These are phyloP conservation scores for Fomitopsis serialis DNA, from an alignment of 768 basidiomycete genomes.

Conservation along the genomic window DNA sequence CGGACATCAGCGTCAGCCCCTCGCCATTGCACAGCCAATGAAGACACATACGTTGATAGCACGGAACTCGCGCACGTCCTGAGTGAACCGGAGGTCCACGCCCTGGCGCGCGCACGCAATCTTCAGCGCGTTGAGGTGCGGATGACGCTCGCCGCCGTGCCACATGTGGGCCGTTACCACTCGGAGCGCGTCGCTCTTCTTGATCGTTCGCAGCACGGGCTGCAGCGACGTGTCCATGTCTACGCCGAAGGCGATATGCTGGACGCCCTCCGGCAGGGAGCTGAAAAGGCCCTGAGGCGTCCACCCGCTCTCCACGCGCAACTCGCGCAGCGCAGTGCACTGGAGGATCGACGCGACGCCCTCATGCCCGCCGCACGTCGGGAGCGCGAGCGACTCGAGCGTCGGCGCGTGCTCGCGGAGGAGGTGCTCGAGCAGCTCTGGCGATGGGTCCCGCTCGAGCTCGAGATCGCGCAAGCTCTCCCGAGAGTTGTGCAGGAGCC, in stretches of 20 bases:
- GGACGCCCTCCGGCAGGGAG: conserved; percentile 41
- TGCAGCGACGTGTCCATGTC: conserved; percentile 50
- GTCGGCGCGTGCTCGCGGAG: conserved; percentile 41
- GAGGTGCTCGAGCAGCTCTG: conserved; percentile 50
- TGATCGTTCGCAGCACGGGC: conserved; percentile 51
- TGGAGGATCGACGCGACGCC: conserved; percentile 39
- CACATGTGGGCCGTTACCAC: conserved; percentile 51
- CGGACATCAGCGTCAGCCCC: conserved; percentile 1
- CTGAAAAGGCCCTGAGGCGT: conserved; percentile 41
- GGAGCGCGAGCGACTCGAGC: conserved; percentile 53
- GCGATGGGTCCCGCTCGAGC: conserved; percentile 55
- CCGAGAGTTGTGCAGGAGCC: conserved; percentile 61
- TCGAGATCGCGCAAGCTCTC: conserved; percentile 47
- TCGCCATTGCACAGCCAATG: conserved; percentile 1
- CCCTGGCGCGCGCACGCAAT: conserved; percentile 62
- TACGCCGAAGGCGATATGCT: conserved; percentile 57
- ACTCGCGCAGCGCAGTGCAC: conserved; percentile 46
- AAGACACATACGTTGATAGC: conserved; percentile 32
- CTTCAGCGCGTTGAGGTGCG: conserved; percentile 47
- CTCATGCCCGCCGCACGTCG: conserved; percentile 45
- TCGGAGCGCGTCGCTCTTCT: conserved; percentile 37
- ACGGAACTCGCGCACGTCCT: conserved; percentile 50
- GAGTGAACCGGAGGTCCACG: conserved; percentile 46
- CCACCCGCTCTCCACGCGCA: conserved; percentile 52
- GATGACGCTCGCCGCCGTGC: conserved; percentile 44